Percentiles rank a stretch among this genome's conserved stretches.
Evolutionary conservation across 768 basidiomycete species (phyloP).

Genomic region (Postia placenta): DNA sequence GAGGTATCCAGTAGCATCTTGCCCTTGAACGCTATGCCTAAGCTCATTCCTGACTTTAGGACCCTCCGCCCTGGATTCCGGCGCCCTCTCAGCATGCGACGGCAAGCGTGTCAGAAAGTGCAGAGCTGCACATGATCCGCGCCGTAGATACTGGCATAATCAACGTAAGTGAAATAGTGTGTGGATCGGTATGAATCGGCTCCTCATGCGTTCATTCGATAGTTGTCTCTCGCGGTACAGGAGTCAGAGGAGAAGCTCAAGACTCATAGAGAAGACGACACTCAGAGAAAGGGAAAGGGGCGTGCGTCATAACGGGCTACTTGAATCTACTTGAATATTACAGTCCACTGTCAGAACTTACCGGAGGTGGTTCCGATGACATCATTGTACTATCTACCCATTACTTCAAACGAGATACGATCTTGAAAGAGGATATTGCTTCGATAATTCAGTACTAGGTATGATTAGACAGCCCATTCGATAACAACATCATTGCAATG

Average conservation of each 20-base stretch:
- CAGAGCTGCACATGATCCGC: slow-evolving; percentile 69
- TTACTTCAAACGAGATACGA: no score
- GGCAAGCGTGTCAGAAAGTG: slow-evolving; percentile 50
- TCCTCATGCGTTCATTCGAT: background rate
- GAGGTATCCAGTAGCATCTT: slow-evolving; percentile 27
- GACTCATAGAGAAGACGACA: slow-evolving; percentile 9
- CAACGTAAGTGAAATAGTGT: slow-evolving; percentile 42
- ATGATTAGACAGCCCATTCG: background rate
- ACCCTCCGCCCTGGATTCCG: slow-evolving; percentile 78
- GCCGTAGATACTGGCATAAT: slow-evolving; percentile 82
- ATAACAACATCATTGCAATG: background rate
- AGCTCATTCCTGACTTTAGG: slow-evolving; percentile 26
- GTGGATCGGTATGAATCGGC: background rate
- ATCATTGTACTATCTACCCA: no score
- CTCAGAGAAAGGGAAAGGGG: slow-evolving; percentile 20
- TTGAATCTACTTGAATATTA: no score
- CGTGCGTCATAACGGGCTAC: slow-evolving; percentile 12
- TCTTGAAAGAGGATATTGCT: no score
- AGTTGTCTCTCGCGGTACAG: slow-evolving; percentile 76
- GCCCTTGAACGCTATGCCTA: background rate
- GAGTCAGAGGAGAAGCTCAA: slow-evolving; percentile 69
- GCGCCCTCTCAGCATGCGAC: slow-evolving; percentile 68
- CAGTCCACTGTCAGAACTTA: no score
- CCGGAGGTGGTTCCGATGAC: no score
- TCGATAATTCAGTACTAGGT: no score